Conservation (phyloP, 768 basidiomycete species). For the Piloderma croceum region DNA sequence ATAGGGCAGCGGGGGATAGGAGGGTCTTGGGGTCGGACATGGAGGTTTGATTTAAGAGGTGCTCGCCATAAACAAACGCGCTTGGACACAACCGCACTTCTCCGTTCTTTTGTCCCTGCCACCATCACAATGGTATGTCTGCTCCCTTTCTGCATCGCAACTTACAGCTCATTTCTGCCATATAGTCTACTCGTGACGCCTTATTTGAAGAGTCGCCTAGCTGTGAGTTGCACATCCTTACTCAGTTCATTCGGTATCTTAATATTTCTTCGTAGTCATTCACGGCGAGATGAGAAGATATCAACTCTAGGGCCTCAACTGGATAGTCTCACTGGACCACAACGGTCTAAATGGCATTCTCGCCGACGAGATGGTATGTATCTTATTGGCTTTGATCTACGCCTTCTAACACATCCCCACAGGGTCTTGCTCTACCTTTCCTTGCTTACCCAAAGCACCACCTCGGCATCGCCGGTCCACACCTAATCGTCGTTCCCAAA, state of each 20-base stretch:
- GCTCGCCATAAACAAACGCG: too few relatives aligned
- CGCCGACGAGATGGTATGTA: slow-evolving; percentile 88
- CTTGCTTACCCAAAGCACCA: slow-evolving; percentile 91
- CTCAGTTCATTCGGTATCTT: not conserved
- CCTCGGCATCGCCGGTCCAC: slow-evolving; percentile 69
- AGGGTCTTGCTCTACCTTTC: slow-evolving; percentile 96
- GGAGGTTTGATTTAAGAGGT: too few relatives aligned
- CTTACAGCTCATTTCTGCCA: too few relatives aligned
- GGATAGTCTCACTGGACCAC: slow-evolving; percentile 95
- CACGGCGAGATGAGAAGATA: slow-evolving; percentile 88
- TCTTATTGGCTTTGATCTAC: too few relatives aligned
- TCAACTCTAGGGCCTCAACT: slow-evolving; percentile 92
- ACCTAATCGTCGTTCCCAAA: slow-evolving; percentile 97
- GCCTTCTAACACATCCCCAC: too few relatives aligned
- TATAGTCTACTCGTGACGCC: too few relatives aligned
- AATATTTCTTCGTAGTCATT: slow-evolving; percentile 53
- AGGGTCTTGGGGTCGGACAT: too few relatives aligned
- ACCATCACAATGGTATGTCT: too few relatives aligned
- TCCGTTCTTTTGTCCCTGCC: too few relatives aligned
- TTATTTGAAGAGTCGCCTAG: slow-evolving; percentile 93
- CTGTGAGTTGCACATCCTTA: slow-evolving; percentile 43
- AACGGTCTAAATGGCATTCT: slow-evolving; percentile 96
- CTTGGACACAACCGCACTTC: too few relatives aligned
- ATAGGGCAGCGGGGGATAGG: too few relatives aligned
- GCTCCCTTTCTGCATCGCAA: too few relatives aligned